Conservation (phyloP, 164 flowering plant genomes). For the Annona cherimola region DNA sequence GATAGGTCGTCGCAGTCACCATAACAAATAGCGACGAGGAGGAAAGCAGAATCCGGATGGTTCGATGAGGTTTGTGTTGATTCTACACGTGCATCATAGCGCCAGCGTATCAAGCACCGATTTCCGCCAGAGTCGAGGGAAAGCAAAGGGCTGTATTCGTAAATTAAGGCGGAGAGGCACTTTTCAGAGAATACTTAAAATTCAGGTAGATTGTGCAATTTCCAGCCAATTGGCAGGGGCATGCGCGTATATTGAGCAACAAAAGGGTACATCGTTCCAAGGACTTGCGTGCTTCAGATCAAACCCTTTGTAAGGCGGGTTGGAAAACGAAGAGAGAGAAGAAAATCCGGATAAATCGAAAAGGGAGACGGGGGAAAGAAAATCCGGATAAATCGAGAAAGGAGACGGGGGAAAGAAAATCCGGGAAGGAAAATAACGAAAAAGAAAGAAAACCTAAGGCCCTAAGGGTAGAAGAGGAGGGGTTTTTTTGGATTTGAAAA, state of each 20-base stretch:
- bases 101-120: background rate
- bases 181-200: background rate
- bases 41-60: too few relatives aligned
- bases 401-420: background rate
- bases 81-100: too few relatives aligned
- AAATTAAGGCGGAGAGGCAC: background rate
- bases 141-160: background rate
- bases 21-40: too few relatives aligned
- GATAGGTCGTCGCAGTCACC: too few relatives aligned
- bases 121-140: background rate
- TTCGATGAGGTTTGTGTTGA: too few relatives aligned
- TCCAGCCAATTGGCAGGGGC: background rate
- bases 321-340: background rate
- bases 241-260: background rate
- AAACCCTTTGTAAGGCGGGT: background rate
- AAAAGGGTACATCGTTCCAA: background rate
- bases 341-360: too few relatives aligned
- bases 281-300: conserved; percentile 12
- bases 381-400: too few relatives aligned
- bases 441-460: background rate
- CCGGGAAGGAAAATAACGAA: background rate
- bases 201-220: conserved; percentile 5
- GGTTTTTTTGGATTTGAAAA: too few relatives aligned
- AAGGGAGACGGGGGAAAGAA: background rate
- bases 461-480: background rate